These are phyloP conservation scores for Ophioceras dolichostomum DNA, from an alignment of 2,329 filamentous ascomycete genomes.

Conservation along the genomic window DNA sequence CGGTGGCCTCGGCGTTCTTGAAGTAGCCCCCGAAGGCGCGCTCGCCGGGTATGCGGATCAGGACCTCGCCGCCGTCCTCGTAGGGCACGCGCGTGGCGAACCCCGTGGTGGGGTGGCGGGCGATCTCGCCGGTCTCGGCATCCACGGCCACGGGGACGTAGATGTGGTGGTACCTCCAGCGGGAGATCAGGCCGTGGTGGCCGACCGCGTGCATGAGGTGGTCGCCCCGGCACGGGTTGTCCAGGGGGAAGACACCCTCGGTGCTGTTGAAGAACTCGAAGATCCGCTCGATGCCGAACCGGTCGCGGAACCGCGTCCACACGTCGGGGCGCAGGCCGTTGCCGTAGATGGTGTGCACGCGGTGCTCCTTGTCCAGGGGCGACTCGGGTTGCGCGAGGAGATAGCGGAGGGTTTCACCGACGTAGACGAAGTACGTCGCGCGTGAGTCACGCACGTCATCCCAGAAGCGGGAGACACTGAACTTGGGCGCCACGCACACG, in stretches of 20 bases:
- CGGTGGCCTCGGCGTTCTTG: slow-evolving; percentile 52
- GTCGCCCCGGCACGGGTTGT: slow-evolving; percentile 48
- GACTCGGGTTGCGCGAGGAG: slow-evolving; percentile 55
- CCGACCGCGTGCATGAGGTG: slow-evolving; percentile 55
- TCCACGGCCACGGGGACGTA: slow-evolving; percentile 59
- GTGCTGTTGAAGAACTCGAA: slow-evolving; percentile 70
- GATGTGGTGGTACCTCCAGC: slow-evolving; percentile 36
- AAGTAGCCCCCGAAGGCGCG: slow-evolving; percentile 58
- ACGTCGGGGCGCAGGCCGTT: slow-evolving; percentile 60
- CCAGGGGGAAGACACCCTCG: slow-evolving; percentile 53
- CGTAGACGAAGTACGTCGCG: slow-evolving; percentile 63
- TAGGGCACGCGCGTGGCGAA: slow-evolving; percentile 52
- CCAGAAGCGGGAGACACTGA: slow-evolving; percentile 62
- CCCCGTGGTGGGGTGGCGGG: slow-evolving; percentile 53
- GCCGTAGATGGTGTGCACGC: slow-evolving; percentile 47
- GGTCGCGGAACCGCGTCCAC: slow-evolving; percentile 51
- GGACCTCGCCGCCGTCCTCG: slow-evolving; percentile 61
- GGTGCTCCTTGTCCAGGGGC: slow-evolving; percentile 47
- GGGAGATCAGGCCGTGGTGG: slow-evolving; percentile 53
- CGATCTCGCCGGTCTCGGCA: slow-evolving; percentile 53
- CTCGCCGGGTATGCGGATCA: slow-evolving; percentile 47
- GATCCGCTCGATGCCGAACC: slow-evolving; percentile 50
- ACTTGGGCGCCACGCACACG: slow-evolving; percentile 51
- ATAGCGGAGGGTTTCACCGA: slow-evolving; percentile 67
- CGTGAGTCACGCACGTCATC: slow-evolving; percentile 53